Base-by-base conservation (phyloP, 495 filamentous ascomycete species). In the Oidiodendron maius region DNA sequence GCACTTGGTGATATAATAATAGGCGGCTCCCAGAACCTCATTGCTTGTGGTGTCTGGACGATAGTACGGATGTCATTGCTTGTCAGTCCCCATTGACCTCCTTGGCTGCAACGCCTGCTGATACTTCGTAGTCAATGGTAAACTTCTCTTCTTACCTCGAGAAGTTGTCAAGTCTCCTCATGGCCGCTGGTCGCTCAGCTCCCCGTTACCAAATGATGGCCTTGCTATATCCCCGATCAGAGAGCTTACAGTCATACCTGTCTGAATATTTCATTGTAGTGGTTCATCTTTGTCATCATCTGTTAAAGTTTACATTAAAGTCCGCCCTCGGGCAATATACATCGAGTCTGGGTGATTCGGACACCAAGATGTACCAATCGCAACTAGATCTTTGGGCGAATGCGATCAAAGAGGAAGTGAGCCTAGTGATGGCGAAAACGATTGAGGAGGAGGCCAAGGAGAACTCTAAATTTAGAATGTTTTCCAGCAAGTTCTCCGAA, bases 221-320 rank as follows among this genome's bases (percentile, higher is more conserved):
- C 13, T 37, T 68, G 40, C 58, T 74, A 13, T 71, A 71, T 57
- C 63, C 66, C 1, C 62, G 46, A 50, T 71, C 66, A 10, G 61
- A 56, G 39, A 52, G 45, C 24, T 50, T 73, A 22, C 69, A 69
- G 53, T 61, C 61, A 24, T 30, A 59, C 20, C 52, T 72, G 30
- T 68, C 38, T 42, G 68, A 72, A 56, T 72, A 72, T 49, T 71
- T 68, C 43, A 66, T 68, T 44, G 57, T 67, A 4, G 59, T 73
- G 17, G 66, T 73, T 39, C 37, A 52, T 26, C 58, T 72, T 20
- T 74, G 67, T 43, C 64, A 66, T 44, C 49, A 64, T 17, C 40
- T 68, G 3, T 54, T 70, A 10, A 61, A 61, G 20, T 60, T 62
- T 35, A 61, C 60, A 6, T 54, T 63, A 42, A 69, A 66, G 52